A percentile compares a stretch with the other conserved stretches of the same genome.
Conservation (phyloP, 371 early-diverging fungal species). For the Gilbertella persicaria region DNA sequence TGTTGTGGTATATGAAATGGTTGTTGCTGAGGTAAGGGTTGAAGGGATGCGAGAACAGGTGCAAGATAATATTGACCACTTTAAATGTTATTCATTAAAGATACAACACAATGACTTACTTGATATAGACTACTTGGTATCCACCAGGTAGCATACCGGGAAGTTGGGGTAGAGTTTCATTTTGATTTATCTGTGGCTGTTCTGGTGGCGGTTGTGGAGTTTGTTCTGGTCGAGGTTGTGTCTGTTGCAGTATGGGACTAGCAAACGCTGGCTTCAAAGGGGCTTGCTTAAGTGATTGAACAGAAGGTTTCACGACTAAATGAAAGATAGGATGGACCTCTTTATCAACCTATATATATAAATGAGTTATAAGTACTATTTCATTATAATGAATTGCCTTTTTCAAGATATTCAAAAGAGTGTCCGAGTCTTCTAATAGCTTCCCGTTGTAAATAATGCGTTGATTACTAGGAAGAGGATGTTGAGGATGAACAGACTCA, state of each 20-base stretch:
- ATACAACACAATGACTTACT: constrained; percentile 28
- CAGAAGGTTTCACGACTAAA: constrained; percentile 48
- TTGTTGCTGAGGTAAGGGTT: constrained; percentile 10
- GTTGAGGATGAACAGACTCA: constrained; percentile 37
- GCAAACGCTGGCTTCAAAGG: neutral
- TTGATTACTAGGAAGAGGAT: constrained; percentile 36
- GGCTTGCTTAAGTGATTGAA: constrained; percentile 2
- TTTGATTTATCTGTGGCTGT: neutral
- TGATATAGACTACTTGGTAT: constrained; percentile 42
- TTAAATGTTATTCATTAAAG: neutral
- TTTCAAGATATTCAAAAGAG: constrained; percentile 26
- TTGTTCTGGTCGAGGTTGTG: neutral
- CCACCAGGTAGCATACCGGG: constrained; percentile 41
- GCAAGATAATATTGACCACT: constrained; percentile 50
- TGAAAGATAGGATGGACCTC: constrained; percentile 37
- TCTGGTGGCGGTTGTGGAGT: constrained; percentile 2
- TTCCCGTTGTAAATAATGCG: constrained; percentile 48
- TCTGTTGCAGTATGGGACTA: neutral
- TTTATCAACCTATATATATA: constrained; percentile 6
- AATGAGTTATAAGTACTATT: neutral
- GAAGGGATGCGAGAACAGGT: constrained; percentile 33
- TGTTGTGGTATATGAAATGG: neutral
- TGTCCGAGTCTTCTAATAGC: constrained; percentile 32
- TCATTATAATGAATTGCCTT: constrained; percentile 20
- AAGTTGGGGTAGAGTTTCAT: constrained; percentile 6